Base-by-base conservation (phyloP, 192 early-diverging fungal genomes). In the Mortierella alpina region DNA sequence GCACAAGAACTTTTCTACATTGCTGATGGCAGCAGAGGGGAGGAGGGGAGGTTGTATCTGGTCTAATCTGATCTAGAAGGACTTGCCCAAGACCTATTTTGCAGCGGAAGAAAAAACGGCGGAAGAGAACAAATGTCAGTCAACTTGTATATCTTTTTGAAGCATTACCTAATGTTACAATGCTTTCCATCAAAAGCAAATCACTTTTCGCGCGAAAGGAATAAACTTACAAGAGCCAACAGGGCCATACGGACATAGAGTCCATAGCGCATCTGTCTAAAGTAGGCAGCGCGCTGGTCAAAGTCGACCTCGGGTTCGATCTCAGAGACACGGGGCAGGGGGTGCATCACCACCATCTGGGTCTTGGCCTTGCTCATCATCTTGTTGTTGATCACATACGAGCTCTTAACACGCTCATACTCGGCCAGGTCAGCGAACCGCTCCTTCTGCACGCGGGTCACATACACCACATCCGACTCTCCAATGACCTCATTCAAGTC, bases 321-420 rank as follows among this genome's bases (percentile, higher is more conserved):
- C 84, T 98, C 98, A 40, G 91, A 89, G 31, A 98, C 92, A 75
- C 97, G 90, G 12, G 97, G 97, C 74, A 99, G 86, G 63, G 97
- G 96, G 88, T 99, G 97, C 96, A 99, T 97, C 49, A 99, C 93
- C 78, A 98, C 93, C 98, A 99, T 98, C 80, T 96, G 92, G 39
- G 91, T 84, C 86, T 99, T 98, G 68, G 95, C 95, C 72, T 90
- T 90, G 82, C 87, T 86, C 84, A 99, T 86, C 41, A 92, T 84
- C 83, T 91, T 86, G 84, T 96, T 96, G 85, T 93, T 96, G 69
- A 99, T 90, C 56, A 98, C 87, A 79, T 91, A 98, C 22, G 89
- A 75, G 59, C 88, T 88, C 83, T 90, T 90, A 62, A 95, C 91
- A 6, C 78, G 67, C 63, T 96, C 90, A 77, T 99, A 99, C 83